Base-by-base conservation (phyloP, 2,329 filamentous ascomycete genomes). In the Chrysosporium queenslandicum region DNA sequence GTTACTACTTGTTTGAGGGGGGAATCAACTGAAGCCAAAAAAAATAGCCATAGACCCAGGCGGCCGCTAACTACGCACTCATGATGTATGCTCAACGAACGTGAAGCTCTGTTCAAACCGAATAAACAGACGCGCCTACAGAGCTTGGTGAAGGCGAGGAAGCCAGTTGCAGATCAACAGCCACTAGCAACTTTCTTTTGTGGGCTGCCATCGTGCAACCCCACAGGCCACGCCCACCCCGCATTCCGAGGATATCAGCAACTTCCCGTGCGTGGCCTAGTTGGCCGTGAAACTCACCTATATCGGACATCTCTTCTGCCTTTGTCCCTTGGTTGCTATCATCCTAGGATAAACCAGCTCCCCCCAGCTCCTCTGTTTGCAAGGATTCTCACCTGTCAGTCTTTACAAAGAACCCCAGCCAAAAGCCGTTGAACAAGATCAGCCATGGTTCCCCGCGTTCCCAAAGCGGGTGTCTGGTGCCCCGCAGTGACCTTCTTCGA, bases 401-500 rank as follows among this genome's bases (percentile, higher is more conserved):
- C n/a, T n/a, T n/a, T 5, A 21, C 43, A 14, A 36, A 14, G 16
- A 3, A 25, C 6, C 40, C 25, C 34, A 29, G 20, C 2, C 25
- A 27, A n/a, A n/a, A n/a, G n/a, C 27, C 2, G 7, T 32, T n/a
- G 3, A 45, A 18, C 42, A 11, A 2, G 7, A n/a, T 47, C 14
- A n/a, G 37, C 45, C 21, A 58, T 58, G 54, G 46, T 49, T 16
- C 54, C 51, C 46, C 60, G 54, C 37, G 62, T 66, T 30, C 64
- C 66, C 37, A 50, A 46, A 20, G 53, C 65, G 1, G 74, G 74
- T 23, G 70, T 77, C 47, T 79, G 74, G 73, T 72, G 68, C 48
- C 77, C 77, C 4, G 74, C 76, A 8, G 70, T 79, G 21, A 79
- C 77, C 23, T 76, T 77, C 62, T 78, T 80, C 65, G 64, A 78